These are phyloP conservation scores for Tympanopsis confertula DNA, from an alignment of 2,329 filamentous ascomycete genomes.

Conservation along the genomic window DNA sequence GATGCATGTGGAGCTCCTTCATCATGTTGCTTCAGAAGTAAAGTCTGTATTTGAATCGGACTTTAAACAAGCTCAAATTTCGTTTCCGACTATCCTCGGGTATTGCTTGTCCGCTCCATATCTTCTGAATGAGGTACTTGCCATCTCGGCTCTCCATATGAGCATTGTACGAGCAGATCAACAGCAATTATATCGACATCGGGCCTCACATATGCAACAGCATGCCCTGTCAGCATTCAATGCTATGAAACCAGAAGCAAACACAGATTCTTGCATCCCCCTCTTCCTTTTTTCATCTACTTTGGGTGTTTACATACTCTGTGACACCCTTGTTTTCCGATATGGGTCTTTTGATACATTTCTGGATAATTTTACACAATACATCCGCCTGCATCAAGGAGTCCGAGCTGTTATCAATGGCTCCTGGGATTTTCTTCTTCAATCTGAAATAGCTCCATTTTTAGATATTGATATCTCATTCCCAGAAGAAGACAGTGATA, in stretches of 20 bases:
- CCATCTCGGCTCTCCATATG: slow-evolving; percentile 29
- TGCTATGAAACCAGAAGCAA: slow-evolving; percentile 2
- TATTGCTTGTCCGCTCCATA: slow-evolving; percentile 19
- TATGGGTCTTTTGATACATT: slow-evolving; percentile 23
- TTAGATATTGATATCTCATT: no score
- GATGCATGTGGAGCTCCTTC: slow-evolving; percentile 15
- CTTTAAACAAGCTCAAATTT: not conserved
- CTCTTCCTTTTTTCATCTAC: slow-evolving; percentile 31
- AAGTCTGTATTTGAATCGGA: slow-evolving; percentile 3
- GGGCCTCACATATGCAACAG: slow-evolving; percentile 10
- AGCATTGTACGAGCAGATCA: slow-evolving; percentile 21
- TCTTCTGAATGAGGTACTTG: slow-evolving; percentile 33
- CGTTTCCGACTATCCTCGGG: slow-evolving; percentile 1
- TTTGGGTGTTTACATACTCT: slow-evolving; percentile 33
- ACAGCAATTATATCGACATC: slow-evolving; percentile 11
- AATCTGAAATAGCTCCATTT: slow-evolving; percentile 2
- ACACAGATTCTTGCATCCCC: slow-evolving; percentile 18
- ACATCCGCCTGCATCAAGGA: slow-evolving; percentile 28
- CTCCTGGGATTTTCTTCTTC: slow-evolving; percentile 19
- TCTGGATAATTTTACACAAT: slow-evolving; percentile 26
- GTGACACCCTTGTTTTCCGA: slow-evolving; percentile 29
- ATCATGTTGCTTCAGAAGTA: slow-evolving; percentile 11
- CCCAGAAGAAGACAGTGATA: no score
- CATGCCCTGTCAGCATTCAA: slow-evolving; percentile 8
- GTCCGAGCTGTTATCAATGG: slow-evolving; percentile 22